phyloP scores from a whole-genome alignment of 177 flowering plant genomes.

The Telopea speciosissima region DNA sequence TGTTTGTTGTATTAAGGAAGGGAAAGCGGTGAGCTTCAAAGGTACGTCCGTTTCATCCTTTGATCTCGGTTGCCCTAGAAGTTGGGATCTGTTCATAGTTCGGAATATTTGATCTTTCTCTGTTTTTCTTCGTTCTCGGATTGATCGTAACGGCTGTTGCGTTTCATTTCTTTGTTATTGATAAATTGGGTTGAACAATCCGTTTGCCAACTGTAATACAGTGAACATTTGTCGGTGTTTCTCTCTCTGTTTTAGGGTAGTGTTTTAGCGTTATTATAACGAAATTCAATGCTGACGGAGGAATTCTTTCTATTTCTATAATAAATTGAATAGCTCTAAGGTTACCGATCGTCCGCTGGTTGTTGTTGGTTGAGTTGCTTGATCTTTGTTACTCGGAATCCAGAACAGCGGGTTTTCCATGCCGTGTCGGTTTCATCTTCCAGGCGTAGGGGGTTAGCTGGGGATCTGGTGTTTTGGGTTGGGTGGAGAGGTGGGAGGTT shows the following conservation, averaged over 20 bases:
- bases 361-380: neutral
- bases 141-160: neutral
- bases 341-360: neutral
- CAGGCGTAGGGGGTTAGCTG: constrained; percentile 7
- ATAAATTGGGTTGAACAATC: neutral
- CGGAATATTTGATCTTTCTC: neutral
- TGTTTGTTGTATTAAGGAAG: neutral
- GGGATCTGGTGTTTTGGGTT: constrained; percentile 7
- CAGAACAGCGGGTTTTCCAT: neutral
- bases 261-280: neutral
- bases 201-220: neutral
- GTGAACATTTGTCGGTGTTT: neutral
- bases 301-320: neutral
- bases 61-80: neutral
- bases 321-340: neutral
- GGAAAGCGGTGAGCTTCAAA: constrained; percentile 1
- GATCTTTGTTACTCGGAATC: constrained; percentile 1
- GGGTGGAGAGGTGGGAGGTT: no score
- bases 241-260: neutral
- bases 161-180: constrained; percentile 3
- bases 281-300: neutral
- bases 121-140: neutral
- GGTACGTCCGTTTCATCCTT: constrained; percentile 6
- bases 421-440: constrained; percentile 5
- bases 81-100: neutral